Evolutionary conservation across 495 filamentous ascomycete genomes (phyloP), one percentile per base, ranked within the genome.

Genomic region (Aspergillus taichungensis): DNA sequence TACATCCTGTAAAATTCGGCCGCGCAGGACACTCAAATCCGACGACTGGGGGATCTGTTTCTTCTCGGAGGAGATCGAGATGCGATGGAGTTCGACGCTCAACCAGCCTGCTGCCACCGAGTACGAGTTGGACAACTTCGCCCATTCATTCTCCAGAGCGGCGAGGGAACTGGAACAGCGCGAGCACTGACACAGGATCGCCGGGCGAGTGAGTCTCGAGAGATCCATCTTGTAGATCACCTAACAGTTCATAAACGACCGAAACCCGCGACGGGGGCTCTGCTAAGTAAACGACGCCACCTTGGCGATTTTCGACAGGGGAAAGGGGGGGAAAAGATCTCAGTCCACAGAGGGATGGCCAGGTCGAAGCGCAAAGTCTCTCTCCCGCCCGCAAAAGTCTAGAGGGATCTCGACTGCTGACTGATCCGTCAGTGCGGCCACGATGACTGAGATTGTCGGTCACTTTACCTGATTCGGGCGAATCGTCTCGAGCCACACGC

Each of bases 131-230:
- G 69, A 71, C 6, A 73, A 49, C 36, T 61, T 67, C 8, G 63
- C 66, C 69, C 69, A 73, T 47, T 73, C 69, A 41, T 73, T 73
- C 56, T 73, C 69, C 34, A 71, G 57, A 10, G 60, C 69, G 1
- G 69, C 69, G 43, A 73, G 57, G 13, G 69, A 70, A 49, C 69
- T 73, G 18, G 67, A 70, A 48, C 69, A 73, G 33, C 66, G 59
- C 14, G 57, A 55, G 46, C 69, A 73, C 50, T 69, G 66, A 40
- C 62, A 64, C 8, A 70, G 42, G 5, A 73, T 64, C 24, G 66
- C 65, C 5, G 69, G 67, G 13, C 68, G 58, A 13, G 63, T 67
- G 4, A 71, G 57, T 43, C 50, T 54, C 33, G 61, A 55, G 9
- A 73, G 51, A 51, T 66, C 66, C 68, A 70, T 70, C 29, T n/a